Percentiles rank a stretch among this genome's conserved stretches.
Evolutionary conservation across 768 basidiomycete genomes (phyloP).

Genomic region (Pulveroboletus sp.): DNA sequence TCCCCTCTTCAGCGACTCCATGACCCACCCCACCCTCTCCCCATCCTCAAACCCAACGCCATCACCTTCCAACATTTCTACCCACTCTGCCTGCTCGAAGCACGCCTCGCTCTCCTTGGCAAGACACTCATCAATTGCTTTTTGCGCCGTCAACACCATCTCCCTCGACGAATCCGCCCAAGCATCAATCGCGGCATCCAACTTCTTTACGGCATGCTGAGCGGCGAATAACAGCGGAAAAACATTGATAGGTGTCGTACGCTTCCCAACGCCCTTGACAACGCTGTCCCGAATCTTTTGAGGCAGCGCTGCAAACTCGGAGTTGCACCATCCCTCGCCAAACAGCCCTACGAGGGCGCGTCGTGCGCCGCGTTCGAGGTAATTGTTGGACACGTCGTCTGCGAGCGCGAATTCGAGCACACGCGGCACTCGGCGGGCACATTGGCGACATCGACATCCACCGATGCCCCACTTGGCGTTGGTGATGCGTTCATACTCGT

Average conservation of each 20-base stretch:
- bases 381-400: slow-evolving; percentile 73
- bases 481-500: slow-evolving; percentile 74
- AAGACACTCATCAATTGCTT: slow-evolving; percentile 59
- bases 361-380: slow-evolving; percentile 69
- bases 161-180: slow-evolving; percentile 42
- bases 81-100: slow-evolving; percentile 69
- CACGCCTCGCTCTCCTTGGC: slow-evolving; percentile 58
- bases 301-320: slow-evolving; percentile 73
- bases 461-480: slow-evolving; percentile 78
- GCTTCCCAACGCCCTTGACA: slow-evolving; percentile 69
- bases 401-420: slow-evolving; percentile 78
- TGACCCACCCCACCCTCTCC: slow-evolving; percentile 75
- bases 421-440: slow-evolving; percentile 74
- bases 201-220: slow-evolving; percentile 55
- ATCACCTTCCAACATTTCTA: slow-evolving; percentile 69
- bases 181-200: slow-evolving; percentile 57
- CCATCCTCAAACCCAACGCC: slow-evolving; percentile 73
- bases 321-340: slow-evolving; percentile 84
- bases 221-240: slow-evolving; percentile 69
- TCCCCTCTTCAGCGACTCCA: slow-evolving; percentile 62
- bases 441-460: slow-evolving; percentile 83
- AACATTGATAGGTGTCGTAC: slow-evolving; percentile 64
- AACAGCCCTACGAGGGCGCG: slow-evolving; percentile 80
- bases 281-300: slow-evolving; percentile 64
- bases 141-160: slow-evolving; percentile 64